phyloP scores from a whole-genome alignment of 176 grass and related monocot genomes.

The Typha latifolia region DNA sequence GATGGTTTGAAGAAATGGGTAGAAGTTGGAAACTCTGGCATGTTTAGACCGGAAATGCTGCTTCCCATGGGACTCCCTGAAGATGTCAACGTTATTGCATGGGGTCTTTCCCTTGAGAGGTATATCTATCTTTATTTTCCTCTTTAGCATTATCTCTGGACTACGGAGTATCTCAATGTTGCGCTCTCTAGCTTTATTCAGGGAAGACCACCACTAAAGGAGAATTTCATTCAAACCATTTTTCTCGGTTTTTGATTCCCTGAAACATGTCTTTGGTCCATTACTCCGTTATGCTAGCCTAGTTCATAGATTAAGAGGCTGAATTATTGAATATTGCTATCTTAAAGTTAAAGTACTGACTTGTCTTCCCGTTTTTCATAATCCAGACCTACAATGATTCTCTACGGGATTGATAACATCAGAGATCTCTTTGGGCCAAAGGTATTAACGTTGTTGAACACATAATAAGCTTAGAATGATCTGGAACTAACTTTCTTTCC shows the following conservation, averaged over 20 bases:
- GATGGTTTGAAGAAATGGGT: constrained; percentile 94
- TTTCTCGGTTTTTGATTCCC: no score
- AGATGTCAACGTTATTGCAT: constrained; percentile 97
- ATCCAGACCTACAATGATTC: constrained; percentile 85
- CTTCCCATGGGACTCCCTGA: constrained; percentile 90
- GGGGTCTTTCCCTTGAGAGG: constrained; percentile 99
- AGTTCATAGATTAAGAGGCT: no score
- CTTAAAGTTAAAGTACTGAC: background rate
- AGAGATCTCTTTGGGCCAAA: constrained; percentile 87
- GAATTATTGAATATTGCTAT: background rate
- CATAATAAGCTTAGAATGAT: background rate
- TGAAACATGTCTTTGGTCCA: no score
- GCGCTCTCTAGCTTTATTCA: background rate
- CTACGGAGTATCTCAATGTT: background rate
- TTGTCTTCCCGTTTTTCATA: constrained; percentile 2
- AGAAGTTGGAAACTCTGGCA: constrained; percentile 89
- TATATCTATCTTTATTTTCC: constrained; percentile 27
- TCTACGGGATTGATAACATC: constrained; percentile 76
- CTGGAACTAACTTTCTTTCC: background rate
- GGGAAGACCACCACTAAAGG: no score
- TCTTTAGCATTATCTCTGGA: background rate
- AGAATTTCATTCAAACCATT: background rate
- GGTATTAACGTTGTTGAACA: constrained; percentile 24
- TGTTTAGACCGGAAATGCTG: constrained; percentile 98
- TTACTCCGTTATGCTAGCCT: no score